Evolutionary conservation across 2,329 filamentous ascomycete species (phyloP), one percentile per base, ranked within the genome.

Genomic region (Venturiaceae sp.): DNA sequence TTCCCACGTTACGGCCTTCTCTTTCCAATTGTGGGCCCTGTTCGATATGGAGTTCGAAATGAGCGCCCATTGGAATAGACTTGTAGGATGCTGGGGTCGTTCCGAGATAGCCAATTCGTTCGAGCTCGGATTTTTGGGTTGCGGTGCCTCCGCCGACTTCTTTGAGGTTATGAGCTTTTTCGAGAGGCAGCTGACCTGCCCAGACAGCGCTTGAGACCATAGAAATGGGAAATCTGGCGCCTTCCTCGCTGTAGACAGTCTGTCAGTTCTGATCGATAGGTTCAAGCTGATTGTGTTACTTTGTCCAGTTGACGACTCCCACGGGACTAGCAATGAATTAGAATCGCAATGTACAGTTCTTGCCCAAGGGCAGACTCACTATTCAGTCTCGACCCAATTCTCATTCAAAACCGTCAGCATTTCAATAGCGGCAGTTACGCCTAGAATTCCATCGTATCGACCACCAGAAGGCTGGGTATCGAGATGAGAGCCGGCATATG

Each of bases 271-370:
- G 44, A 28, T 50, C 9, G 14, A 37, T 7, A 3, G 9, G n/a
- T 37, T 7, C 21, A 50, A 13, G 26, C 19, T n/a, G 7, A 41
- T 50, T 23, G 28, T 60, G 71, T 61, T 65, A 82, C 79, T 89
- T 89, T 2, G 86, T 91, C 86, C 86, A 90, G 66, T 91, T 90
- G 2, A 92, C 83, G 1, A 91, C 82, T 1, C 87, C 88, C 0
- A 92, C 79, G 1, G 85, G 85, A 39, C 44, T 50, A 50, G 23
- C 13, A 16, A 3, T 14, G 3, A 16, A 16, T 50, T 26, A 50
- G 44, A n/a, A 3, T 30, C 13, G 14, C 16, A n/a, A 7, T n/a
- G n/a, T n/a, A n/a, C 1, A n/a, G 44, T 5, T 7, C 8, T 9
- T 1, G 3, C 5, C 3, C 14, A n/a, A 26, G 5, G 30, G 13